Percentiles rank a stretch among this genome's conserved stretches.
Conservation (phyloP, 2,329 filamentous ascomycete species). For the Fusarium hainanense region DNA sequence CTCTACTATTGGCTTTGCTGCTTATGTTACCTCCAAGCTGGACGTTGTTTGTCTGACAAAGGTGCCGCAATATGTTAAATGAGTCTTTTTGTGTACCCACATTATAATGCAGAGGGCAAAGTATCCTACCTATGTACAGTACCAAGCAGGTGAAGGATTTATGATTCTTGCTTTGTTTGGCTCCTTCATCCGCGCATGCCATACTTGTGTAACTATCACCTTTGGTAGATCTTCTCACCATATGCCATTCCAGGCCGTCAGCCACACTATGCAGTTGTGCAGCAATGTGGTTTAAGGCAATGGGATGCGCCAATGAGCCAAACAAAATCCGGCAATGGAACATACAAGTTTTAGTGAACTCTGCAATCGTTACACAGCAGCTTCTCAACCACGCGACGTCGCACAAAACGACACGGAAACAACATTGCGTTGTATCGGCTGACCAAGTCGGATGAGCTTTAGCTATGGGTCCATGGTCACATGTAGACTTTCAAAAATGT, state of each 20-base stretch:
- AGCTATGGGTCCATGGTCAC: not conserved
- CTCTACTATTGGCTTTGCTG: conserved; percentile 1
- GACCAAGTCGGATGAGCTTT: conserved; percentile 7
- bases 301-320: conserved; percentile 7
- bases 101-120: not conserved
- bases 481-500: not conserved
- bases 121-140: conserved; percentile 9
- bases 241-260: not conserved
- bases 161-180: not conserved
- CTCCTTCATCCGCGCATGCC: conserved; percentile 7
- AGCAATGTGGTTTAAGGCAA: conserved; percentile 2
- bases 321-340: not conserved
- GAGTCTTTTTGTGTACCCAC: conserved; percentile 13
- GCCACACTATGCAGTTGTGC: not conserved
- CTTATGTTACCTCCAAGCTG: not conserved
- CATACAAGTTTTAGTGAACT: conserved; percentile 14
- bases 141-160: not conserved
- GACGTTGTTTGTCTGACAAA: not conserved
- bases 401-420: conserved; percentile 13
- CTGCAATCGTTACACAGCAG: conserved; percentile 25
- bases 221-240: not conserved
- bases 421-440: conserved; percentile 13
- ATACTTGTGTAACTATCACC: conserved; percentile 28
- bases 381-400: conserved; percentile 1
- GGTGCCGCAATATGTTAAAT: conserved; percentile 1